Evolutionary conservation across 225 moss, liverwort and hornwort genomes (phyloP).

Genomic region (Pseudoscleropodium purum): DNA sequence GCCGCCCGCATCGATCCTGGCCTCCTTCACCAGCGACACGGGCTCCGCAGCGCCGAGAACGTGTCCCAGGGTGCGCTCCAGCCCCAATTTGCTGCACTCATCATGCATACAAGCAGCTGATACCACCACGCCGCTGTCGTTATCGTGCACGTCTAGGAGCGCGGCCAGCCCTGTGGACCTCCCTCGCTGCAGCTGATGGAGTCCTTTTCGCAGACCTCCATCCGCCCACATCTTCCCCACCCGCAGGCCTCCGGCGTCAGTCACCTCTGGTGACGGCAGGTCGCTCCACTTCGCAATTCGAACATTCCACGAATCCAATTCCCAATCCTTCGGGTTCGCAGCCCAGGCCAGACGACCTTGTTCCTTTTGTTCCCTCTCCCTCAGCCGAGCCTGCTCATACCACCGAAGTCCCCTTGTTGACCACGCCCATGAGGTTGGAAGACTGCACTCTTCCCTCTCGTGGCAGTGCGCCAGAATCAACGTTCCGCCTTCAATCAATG

Average conservation of each 20-base stretch:
- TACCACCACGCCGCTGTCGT: slow-evolving; percentile 64
- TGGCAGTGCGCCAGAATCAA: not conserved
- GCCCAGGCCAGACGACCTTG: not conserved
- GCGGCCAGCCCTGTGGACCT: slow-evolving; percentile 79
- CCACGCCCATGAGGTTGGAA: not conserved
- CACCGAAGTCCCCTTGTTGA: not conserved
- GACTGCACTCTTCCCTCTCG: not conserved
- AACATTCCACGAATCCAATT: not conserved
- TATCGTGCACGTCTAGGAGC: slow-evolving; percentile 63
- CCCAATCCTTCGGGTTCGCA: not conserved
- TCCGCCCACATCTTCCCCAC: slow-evolving; percentile 78
- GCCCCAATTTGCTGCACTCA: slow-evolving; percentile 54
- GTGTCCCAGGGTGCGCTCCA: slow-evolving; percentile 78
- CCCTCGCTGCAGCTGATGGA: slow-evolving; percentile 66
- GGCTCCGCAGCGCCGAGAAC: slow-evolving; percentile 45
- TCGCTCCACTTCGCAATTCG: not conserved
- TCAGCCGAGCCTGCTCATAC: not conserved
- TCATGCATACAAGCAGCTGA: slow-evolving; percentile 78
- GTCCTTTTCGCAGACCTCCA: slow-evolving; percentile 64
- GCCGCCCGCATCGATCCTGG: slow-evolving; percentile 41
- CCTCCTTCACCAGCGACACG: slow-evolving; percentile 27
- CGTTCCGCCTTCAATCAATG: not conserved
- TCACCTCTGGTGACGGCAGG: not conserved
- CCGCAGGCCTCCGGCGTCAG: not conserved
- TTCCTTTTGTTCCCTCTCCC: not conserved